Conservation (phyloP, 176 grass and related monocot genomes). For the Hyparrhenia diplandra region DNA sequence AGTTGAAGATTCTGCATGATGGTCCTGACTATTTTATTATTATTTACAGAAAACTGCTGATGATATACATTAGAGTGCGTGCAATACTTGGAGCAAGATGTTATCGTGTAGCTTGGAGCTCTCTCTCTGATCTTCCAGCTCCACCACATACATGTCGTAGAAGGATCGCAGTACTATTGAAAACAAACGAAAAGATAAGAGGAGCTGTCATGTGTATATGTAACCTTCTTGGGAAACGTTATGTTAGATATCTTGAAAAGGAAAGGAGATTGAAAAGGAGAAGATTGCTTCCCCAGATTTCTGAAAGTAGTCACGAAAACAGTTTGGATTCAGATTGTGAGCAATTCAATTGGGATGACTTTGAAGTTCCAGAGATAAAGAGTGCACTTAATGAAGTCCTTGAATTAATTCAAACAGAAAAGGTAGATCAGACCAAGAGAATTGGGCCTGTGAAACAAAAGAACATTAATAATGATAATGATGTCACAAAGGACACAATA, state of each 20-base stretch:
- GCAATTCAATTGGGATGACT: conserved; percentile 72
- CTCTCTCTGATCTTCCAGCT: conserved; percentile 82
- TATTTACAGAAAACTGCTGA: conserved; percentile 68
- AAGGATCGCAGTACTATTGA: conserved; percentile 71
- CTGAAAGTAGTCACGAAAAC: conserved; percentile 26
- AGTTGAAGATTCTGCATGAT: conserved; percentile 9
- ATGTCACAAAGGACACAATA: conserved; percentile 18
- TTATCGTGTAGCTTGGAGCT: conserved; percentile 73
- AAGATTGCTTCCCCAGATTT: conserved; percentile 32
- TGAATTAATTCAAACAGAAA: conserved; percentile 68
- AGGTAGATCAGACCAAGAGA: conserved; percentile 57
- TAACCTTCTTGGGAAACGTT: conserved; percentile 69
- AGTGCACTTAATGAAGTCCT: conserved; percentile 73
- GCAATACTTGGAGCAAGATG: conserved; percentile 68
- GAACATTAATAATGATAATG: conserved; percentile 21
- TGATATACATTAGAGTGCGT: conserved; percentile 70
- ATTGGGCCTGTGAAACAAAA: conserved; percentile 29
- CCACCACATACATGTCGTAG: conserved; percentile 61
- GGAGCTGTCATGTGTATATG: conserved; percentile 61
- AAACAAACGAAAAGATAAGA: conserved; percentile 58
- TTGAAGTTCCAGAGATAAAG: conserved; percentile 79
- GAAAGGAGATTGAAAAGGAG: conserved; percentile 37
- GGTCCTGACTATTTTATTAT: conserved; percentile 15
- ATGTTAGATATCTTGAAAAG: conserved; percentile 50
- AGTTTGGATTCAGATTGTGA: conserved; percentile 34